These are phyloP conservation scores for Leccinum griseonigrum DNA, from an alignment of 1,284 basidiomycete species.

Conservation along the genomic window DNA sequence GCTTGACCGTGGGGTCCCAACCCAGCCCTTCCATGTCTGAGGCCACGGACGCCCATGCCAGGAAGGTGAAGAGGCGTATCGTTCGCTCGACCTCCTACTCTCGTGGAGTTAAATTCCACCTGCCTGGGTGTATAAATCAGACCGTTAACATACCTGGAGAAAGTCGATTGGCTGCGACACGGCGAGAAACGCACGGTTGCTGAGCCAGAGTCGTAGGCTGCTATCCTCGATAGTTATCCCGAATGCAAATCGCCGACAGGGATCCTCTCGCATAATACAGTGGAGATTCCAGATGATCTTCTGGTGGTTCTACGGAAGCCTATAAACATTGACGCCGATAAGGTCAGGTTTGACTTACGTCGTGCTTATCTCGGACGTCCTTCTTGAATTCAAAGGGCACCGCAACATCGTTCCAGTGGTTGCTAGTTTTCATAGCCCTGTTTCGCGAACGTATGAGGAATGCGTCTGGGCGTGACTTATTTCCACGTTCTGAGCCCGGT, in stretches of 20 bases:
- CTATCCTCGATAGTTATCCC: conserved; percentile 14
- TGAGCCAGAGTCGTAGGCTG: conserved; percentile 12
- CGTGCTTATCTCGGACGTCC: neutral
- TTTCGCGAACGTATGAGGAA: neutral
- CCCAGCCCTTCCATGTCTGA: too few relatives aligned
- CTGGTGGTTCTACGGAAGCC: conserved; percentile 6
- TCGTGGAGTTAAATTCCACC: too few relatives aligned
- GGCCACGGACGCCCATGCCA: too few relatives aligned
- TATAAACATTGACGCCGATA: neutral
- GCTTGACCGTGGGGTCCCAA: conserved; percentile 13
- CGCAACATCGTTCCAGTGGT: conserved; percentile 10
- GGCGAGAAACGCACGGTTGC: conserved; percentile 4
- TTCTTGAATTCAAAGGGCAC: conserved; percentile 13
- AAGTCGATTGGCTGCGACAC: conserved; percentile 4
- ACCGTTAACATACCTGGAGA: neutral
- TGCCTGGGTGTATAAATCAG: neutral
- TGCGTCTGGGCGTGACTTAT: conserved; percentile 10
- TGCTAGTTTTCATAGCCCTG: neutral
- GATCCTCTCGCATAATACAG: conserved; percentile 14
- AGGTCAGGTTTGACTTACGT: neutral
- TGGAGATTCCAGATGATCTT: conserved; percentile 18
- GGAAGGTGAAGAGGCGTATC: too few relatives aligned
- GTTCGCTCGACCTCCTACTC: too few relatives aligned
- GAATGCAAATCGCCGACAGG: conserved; percentile 3
- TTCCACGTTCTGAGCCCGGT: neutral